A percentile compares a stretch with the other conserved stretches of the same genome.
phyloP scores from a whole-genome alignment of 352 stramenopile species.

The Phytophthora megakarya region DNA sequence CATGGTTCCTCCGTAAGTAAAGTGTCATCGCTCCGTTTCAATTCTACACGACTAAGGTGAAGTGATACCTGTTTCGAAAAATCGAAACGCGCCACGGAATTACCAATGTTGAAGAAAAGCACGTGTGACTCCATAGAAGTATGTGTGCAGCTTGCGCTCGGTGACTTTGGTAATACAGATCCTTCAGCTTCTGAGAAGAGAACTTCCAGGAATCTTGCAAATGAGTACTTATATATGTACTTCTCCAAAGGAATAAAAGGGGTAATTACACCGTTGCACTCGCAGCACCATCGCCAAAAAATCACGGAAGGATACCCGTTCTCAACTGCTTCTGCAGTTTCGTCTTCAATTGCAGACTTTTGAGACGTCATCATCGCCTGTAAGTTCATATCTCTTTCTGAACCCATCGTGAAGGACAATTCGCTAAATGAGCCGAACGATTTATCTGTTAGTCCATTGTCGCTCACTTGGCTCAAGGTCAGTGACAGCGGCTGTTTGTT shows the following conservation, averaged over 20 bases:
- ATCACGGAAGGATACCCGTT: constrained; percentile 78
- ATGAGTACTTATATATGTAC: constrained; percentile 97
- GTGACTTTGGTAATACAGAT: constrained; percentile 9
- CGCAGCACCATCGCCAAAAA: constrained; percentile 98
- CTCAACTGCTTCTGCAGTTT: constrained; percentile 25
- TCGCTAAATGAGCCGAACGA: constrained; percentile 42
- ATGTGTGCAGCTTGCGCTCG: constrained; percentile 43
- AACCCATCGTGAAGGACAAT: constrained; percentile 34
- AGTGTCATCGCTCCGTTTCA: constrained; percentile 14
- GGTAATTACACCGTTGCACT: constrained; percentile 93
- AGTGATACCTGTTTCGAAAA: constrained; percentile 53
- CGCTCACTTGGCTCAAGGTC: constrained; percentile 45
- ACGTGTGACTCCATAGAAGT: constrained; percentile 66
- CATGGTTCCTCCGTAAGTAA: constrained; percentile 12
- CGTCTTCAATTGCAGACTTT: constrained; percentile 27
- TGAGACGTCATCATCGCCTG: constrained; percentile 45
- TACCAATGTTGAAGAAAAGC: constrained; percentile 81
- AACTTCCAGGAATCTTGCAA: constrained; percentile 97
- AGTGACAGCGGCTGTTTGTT: constrained; percentile 45
- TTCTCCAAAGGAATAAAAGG: constrained; percentile 88
- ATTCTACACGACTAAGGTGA: constrained; percentile 29
- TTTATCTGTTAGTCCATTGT: constrained; percentile 31
- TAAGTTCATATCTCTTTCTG: constrained; percentile 52
- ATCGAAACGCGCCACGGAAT: constrained; percentile 76
- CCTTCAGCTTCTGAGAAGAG: constrained; percentile 89